Conservation (phyloP, 2,329 filamentous ascomycete species). For the Ophiosphaerella herpotricha region DNA sequence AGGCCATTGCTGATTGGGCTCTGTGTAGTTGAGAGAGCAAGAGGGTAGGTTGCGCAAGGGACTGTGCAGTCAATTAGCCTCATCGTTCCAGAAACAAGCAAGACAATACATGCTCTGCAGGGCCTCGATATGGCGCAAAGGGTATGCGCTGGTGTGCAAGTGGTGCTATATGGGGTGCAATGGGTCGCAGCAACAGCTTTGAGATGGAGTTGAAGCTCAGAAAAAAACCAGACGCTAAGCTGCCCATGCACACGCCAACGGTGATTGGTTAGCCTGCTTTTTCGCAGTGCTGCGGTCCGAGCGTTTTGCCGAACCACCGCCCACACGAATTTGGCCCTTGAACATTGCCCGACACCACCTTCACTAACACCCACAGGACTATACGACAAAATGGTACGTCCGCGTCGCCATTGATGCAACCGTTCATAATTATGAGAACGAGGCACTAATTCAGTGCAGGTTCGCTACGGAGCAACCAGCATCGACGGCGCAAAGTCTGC, state of each 20-base stretch:
- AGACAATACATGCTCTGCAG: neutral
- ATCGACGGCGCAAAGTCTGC: constrained; percentile 67
- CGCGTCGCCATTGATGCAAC: constrained; percentile 11
- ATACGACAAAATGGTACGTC: constrained; percentile 50
- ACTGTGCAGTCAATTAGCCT: constrained; percentile 7
- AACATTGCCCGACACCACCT: constrained; percentile 22
- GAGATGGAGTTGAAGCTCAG: constrained; percentile 22
- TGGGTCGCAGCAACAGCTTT: constrained; percentile 13
- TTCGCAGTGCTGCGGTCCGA: constrained; percentile 9
- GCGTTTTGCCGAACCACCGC: constrained; percentile 26
- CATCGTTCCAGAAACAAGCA: neutral
- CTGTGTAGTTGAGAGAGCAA: constrained; percentile 4
- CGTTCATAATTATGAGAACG: constrained; percentile 14
- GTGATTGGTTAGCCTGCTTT: neutral
- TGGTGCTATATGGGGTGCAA: constrained; percentile 1
- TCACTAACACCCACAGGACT: constrained; percentile 37
- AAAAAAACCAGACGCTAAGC: constrained; percentile 11
- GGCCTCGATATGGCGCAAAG: constrained; percentile 9
- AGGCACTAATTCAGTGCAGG: constrained; percentile 38
- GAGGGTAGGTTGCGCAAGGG: constrained; percentile 16
- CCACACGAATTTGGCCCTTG: constrained; percentile 35
- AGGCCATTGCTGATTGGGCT: constrained; percentile 28
- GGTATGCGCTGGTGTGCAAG: constrained; percentile 16
- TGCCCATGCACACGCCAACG: neutral
- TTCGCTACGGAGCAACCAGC: constrained; percentile 45